A percentile compares a stretch with the other conserved stretches of the same genome.
These are phyloP conservation scores for Monosporascus sp. DNA, from an alignment of 2,329 filamentous ascomycete genomes.

Conservation along the genomic window DNA sequence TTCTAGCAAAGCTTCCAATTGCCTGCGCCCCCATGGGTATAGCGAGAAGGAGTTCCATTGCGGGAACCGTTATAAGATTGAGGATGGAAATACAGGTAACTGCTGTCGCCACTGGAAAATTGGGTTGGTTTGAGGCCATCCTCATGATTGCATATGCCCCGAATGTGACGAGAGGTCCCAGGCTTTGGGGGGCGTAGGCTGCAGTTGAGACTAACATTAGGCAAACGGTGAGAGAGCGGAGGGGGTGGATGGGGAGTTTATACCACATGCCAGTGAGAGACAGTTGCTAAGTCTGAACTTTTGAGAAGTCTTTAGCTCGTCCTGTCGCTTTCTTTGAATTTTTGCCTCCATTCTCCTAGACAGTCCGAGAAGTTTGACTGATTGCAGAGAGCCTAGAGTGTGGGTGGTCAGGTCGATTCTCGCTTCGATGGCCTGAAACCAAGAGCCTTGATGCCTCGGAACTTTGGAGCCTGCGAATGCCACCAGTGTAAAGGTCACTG, in stretches of 20 bases:
- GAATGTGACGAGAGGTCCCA: neutral
- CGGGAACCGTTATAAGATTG: constrained; percentile 1
- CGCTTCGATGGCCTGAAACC: constrained; percentile 2
- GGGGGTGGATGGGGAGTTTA: neutral
- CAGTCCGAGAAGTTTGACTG: constrained; percentile 3
- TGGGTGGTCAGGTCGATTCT: constrained; percentile 1
- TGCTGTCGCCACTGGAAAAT: neutral
- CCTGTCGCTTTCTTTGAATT: neutral
- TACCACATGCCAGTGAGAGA: neutral
- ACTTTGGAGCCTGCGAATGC: neutral
- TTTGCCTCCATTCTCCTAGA: constrained; percentile 1
- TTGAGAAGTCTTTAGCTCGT: constrained; percentile 1
- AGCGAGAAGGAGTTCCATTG: neutral
- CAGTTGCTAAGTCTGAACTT: constrained; percentile 1
- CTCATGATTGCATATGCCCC: constrained; percentile 2
- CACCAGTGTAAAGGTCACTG: constrained; percentile 1
- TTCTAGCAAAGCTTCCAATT: no score
- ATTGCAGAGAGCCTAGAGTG: constrained; percentile 3
- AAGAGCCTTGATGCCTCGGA: constrained; percentile 1
- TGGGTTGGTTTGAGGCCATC: neutral
- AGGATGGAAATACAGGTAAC: constrained; percentile 1
- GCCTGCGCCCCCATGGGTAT: no score
- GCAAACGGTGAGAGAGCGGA: no score
- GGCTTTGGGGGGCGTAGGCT: neutral
- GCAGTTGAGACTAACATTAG: neutral